Base-by-base conservation (phyloP, 805 yeast genomes). In the Teunomyces stri region DNA sequence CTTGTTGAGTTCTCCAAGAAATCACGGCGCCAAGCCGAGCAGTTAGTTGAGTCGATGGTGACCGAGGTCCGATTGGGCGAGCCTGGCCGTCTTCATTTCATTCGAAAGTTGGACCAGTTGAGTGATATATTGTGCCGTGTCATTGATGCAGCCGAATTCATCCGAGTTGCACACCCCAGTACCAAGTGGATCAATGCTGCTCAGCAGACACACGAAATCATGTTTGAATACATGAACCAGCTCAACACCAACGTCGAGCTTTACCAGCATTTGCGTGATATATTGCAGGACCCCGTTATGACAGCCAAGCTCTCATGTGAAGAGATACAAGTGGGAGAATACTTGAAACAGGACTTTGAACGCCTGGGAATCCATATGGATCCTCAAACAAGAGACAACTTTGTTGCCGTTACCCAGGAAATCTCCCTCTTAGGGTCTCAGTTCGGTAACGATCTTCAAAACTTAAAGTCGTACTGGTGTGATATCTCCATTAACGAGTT, bases 221-320 rank as follows among this genome's bases (percentile, higher is more conserved):
- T 92, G 87, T 92, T 85, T 65, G 96, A 90, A 59, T 91, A 85
- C 65, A 94, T 94, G 99, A 94, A 90, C 65, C 78, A 85, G 45
- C 72, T 94, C 39, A 94, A 94, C 64, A 91, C 98, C 2, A 85
- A 89, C 46, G 86, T 82, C 12, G 84, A 79, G 31, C 72, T 94
- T 25, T 89, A 84, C 58, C 65, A 70, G 41, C 80, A 79, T 39
- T 73, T 94, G 35, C 75, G 77, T 18, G 58, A 64, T n/a, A 83
- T 85, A 0, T 65, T 91, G 46, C 64, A 70, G 1, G 73, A 68
- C 22, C 61, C 74, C 5, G 44, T 57, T 7, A 54, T 72, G 3
- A 29, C 54, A 4, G 28, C 39, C 2, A 52, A 67, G 22, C 67
- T 92, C n/a, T 64, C 84, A 3, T 64, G 69, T 1, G 99, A 94